Conservation (phyloP, 2,329 filamentous ascomycete species). For the Rhytidhysteron rufulum region DNA sequence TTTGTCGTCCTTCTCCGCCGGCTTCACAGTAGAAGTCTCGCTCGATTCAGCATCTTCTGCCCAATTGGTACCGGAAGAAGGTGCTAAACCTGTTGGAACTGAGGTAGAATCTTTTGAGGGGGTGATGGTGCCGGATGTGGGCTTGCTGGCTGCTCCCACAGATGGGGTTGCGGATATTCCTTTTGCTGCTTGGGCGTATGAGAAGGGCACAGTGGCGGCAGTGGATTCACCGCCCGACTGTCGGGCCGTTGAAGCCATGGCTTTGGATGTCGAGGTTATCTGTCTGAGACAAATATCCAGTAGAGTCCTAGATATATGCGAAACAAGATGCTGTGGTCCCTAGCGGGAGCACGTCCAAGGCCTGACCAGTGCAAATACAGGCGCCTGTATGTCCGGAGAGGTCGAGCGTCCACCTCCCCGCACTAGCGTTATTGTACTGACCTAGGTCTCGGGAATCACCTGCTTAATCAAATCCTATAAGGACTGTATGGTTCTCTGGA, state of each 20-base stretch:
- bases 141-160: conserved; percentile 44
- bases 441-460: too few species aligned
- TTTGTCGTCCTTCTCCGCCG: conserved; percentile 16
- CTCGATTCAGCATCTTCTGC: conserved; percentile 48
- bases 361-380: conserved; percentile 26
- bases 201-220: conserved; percentile 61
- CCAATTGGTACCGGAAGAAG: conserved; percentile 38
- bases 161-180: conserved; percentile 57
- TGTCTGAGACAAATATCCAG: too few species aligned
- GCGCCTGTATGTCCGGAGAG: conserved; percentile 37
- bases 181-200: conserved; percentile 93
- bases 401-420: conserved; percentile 37
- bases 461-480: conserved; percentile 2
- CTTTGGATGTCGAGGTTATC: too few species aligned
- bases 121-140: conserved; percentile 39
- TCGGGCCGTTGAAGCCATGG: conserved; percentile 24
- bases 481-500: conserved; percentile 1
- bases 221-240: conserved; percentile 12
- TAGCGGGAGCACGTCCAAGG: conserved; percentile 24
- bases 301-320: too few species aligned
- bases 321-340: conserved; percentile 22
- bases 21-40: conserved; percentile 23
- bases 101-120: conserved; percentile 38
- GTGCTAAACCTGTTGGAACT: conserved; percentile 17
- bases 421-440: too few species aligned